phyloP scores from a whole-genome alignment of 805 yeast genomes.

The Priceomyces carsonii region DNA sequence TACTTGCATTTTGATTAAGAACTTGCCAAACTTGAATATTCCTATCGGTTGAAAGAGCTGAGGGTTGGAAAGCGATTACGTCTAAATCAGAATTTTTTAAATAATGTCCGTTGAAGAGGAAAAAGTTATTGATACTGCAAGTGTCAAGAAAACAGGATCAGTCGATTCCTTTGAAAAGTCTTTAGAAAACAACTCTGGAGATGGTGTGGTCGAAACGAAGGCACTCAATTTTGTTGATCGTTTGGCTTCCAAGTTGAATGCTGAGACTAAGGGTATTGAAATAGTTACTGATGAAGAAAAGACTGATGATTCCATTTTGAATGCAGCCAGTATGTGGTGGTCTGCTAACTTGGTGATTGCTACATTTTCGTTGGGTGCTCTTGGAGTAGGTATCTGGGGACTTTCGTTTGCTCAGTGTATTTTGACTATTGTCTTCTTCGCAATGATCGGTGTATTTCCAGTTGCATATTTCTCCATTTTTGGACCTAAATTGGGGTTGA shows the following conservation, averaged over 20 bases:
- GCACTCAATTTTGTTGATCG: conserved; percentile 30
- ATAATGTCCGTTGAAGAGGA: conserved; percentile 1
- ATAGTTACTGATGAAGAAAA: conserved; percentile 78
- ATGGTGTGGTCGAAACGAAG: conserved; percentile 21
- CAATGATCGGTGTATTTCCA: conserved; percentile 67
- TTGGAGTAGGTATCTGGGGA: conserved; percentile 58
- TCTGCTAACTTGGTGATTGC: conserved; percentile 89
- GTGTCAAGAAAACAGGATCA: conserved; percentile 6
- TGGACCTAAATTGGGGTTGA: conserved; percentile 81
- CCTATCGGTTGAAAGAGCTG: too few relatives aligned
- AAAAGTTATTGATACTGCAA: conserved; percentile 1
- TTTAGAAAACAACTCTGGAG: conserved; percentile 2
- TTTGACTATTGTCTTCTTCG: conserved; percentile 70
- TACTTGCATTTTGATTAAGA: too few relatives aligned
- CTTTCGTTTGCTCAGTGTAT: conserved; percentile 75
- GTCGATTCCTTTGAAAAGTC: conserved; percentile 6
- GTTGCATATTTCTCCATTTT: conserved; percentile 83
- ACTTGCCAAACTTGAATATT: too few relatives aligned
- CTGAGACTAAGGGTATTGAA: conserved; percentile 72
- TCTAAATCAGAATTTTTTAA: too few relatives aligned
- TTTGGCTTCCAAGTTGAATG: conserved; percentile 36
- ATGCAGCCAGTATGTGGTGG: conserved; percentile 87
- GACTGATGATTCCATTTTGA: conserved; percentile 61
- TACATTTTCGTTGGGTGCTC: conserved; percentile 73
- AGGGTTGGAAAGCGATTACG: too few relatives aligned